Evolutionary conservation across 331 rosid species (phyloP).

Genomic region (Erythrophleum ivorense): DNA sequence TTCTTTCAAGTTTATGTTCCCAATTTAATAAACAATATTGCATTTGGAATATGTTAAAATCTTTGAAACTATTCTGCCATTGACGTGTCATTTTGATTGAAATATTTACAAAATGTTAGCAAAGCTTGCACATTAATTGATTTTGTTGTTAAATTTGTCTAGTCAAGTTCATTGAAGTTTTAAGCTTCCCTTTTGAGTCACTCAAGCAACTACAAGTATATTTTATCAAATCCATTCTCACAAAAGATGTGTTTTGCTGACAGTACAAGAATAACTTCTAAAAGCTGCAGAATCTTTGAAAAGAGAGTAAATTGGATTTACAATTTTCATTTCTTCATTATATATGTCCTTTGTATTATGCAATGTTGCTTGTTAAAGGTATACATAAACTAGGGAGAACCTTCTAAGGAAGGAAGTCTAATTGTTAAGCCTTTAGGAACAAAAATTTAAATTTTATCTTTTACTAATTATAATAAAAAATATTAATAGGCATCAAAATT

Average conservation of each 20-base stretch:
- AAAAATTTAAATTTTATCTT: background rate
- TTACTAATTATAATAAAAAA: background rate
- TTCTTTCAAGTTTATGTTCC: slow-evolving; percentile 3
- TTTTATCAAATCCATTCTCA: background rate
- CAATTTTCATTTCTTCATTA: background rate
- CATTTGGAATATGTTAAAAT: background rate
- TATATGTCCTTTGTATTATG: background rate
- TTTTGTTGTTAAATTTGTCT: background rate
- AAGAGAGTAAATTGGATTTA: background rate
- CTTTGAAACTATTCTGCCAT: background rate
- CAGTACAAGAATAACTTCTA: background rate
- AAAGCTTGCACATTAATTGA: background rate
- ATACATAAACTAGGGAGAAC: background rate
- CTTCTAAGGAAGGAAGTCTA: background rate
- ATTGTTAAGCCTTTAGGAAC: background rate
- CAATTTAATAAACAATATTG: slow-evolving; percentile 14
- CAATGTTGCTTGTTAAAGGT: background rate
- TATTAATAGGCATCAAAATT: background rate
- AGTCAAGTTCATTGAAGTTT: background rate
- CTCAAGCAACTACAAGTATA: background rate
- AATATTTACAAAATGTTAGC: background rate
- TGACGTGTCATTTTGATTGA: slow-evolving; percentile 5
- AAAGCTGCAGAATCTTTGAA: background rate
- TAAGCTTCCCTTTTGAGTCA: background rate
- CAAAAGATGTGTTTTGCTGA: background rate